Base-by-base conservation (phyloP, 2,329 filamentous ascomycete species). In the Aspergillus eucalypticola region DNA sequence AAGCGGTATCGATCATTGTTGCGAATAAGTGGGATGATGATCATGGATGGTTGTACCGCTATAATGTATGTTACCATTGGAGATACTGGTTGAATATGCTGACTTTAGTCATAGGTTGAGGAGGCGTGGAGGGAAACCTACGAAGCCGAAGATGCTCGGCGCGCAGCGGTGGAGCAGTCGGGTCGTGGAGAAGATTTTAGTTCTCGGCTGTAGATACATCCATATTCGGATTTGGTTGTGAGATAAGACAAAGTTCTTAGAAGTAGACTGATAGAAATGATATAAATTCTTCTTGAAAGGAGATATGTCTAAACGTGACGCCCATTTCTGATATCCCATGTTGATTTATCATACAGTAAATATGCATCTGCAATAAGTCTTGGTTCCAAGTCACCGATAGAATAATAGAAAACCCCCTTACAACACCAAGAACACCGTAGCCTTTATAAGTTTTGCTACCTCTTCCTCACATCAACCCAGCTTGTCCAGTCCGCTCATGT, bases 31-130 rank as follows among this genome's bases (percentile, higher is more conserved):
- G 60, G 62, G 51, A 39, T 7, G 38, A 56, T 5, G 54, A 46
- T 2, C 56, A 59, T 19, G 13, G 38, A 3, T 64, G 62, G 62
- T 13, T 64, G 8, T 64, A 62, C 41, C 32, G 48, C 5, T 62
- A 64, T 21, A 32, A 60, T 53, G 60, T 64, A 27, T 19, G 60
- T 54, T 2, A 3, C 5, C 13, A 15, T 11, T 11, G 11, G 11
- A 15, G 5, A 15, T 29, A 29, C 10, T 29, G 4, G 0, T 35
- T 6, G n/a, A 1, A 5, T 42, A 13, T 19, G 32, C 58, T 4
- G 52, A 23, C 10, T 11, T 15, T 1, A 8, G 15, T 1, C 32
- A n/a, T 54, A 64, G 62, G 55, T 62, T 2, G 57, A 64, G 19
- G 55, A 60, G 5, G 60, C 52, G 11, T 64, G 62, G 60, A 42